Percentiles rank a stretch among this genome's conserved stretches.
Evolutionary conservation across 2,329 filamentous ascomycete genomes (phyloP).

Genomic region (Colletotrichum sidae): DNA sequence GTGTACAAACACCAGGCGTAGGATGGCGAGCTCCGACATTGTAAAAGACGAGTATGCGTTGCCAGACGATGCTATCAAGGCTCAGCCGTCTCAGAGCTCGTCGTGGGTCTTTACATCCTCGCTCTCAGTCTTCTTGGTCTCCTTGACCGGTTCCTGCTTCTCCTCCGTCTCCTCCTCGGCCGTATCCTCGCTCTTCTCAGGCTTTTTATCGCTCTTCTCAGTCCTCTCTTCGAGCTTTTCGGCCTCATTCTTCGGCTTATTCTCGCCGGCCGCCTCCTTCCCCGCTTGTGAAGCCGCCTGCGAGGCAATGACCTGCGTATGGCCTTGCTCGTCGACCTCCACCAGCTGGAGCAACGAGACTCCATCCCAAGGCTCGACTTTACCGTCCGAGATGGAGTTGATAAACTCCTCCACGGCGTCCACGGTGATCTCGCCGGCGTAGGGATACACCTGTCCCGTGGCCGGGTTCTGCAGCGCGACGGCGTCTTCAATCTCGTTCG

Average conservation of each 20-base stretch:
- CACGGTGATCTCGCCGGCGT: conserved; percentile 45
- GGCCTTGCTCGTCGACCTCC: conserved; percentile 7
- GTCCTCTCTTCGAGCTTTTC: conserved; percentile 20
- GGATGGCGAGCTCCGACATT: no score
- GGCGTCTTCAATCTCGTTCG: conserved; percentile 42
- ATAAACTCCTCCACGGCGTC: conserved; percentile 56
- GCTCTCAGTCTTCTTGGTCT: not conserved
- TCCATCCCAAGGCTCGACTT: conserved; percentile 53
- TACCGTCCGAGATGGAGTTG: conserved; percentile 56
- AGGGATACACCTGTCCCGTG: conserved; percentile 57
- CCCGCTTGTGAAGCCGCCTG: conserved; percentile 10
- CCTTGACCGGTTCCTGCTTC: conserved; percentile 9
- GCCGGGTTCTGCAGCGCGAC: conserved; percentile 58
- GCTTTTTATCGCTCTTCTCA: not conserved
- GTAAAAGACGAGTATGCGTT: no score
- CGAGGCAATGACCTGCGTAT: not conserved
- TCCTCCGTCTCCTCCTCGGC: not conserved
- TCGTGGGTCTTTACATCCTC: conserved; percentile 25
- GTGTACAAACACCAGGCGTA: no score
- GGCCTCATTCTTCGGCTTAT: not conserved
- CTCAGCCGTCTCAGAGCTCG: conserved; percentile 17
- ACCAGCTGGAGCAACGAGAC: conserved; percentile 29
- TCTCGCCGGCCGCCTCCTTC: not conserved
- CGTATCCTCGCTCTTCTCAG: not conserved
- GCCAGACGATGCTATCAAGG: not conserved